These are phyloP conservation scores for Trichoderma sp. DNA, from an alignment of 2,329 filamentous ascomycete species.

Conservation along the genomic window DNA sequence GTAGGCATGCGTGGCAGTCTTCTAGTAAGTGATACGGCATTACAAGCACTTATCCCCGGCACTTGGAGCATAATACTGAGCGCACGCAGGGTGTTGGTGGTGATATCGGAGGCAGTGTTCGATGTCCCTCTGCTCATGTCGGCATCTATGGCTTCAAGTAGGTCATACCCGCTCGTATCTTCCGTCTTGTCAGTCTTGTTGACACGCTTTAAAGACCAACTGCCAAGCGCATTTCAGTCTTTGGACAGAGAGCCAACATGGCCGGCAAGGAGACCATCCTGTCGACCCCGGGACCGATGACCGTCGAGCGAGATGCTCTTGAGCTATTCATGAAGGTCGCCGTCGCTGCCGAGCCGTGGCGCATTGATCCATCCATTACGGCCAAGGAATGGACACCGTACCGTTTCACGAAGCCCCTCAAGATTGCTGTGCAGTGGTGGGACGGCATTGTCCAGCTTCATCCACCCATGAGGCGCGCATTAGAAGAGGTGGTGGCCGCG, in stretches of 20 bases:
- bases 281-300: slow-evolving; percentile 41
- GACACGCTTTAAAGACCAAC: slow-evolving; percentile 30
- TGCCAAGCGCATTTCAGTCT: slow-evolving; percentile 37
- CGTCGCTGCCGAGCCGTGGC: slow-evolving; percentile 40
- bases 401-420: slow-evolving; percentile 49
- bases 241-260: slow-evolving; percentile 37
- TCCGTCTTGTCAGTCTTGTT: neutral
- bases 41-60: too few relatives aligned
- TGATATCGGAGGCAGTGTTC: slow-evolving; percentile 48
- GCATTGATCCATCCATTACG: slow-evolving; percentile 39
- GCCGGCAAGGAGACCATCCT: slow-evolving; percentile 43
- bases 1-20: slow-evolving; percentile 47
- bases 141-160: slow-evolving; percentile 24
- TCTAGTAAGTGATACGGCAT: slow-evolving; percentile 39
- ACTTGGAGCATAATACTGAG: neutral
- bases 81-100: slow-evolving; percentile 40
- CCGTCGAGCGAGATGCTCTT: slow-evolving; percentile 40
- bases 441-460: slow-evolving; percentile 63
- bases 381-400: slow-evolving; percentile 42
- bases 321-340: slow-evolving; percentile 43
- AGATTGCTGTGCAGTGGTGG: slow-evolving; percentile 61
- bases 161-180: neutral
- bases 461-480: slow-evolving; percentile 59
- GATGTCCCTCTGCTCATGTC: slow-evolving; percentile 42
- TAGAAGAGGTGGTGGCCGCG: slow-evolving; percentile 56